Evolutionary conservation across 2,329 filamentous ascomycete species (phyloP).

Genomic region (Phialemoniopsis sp.): DNA sequence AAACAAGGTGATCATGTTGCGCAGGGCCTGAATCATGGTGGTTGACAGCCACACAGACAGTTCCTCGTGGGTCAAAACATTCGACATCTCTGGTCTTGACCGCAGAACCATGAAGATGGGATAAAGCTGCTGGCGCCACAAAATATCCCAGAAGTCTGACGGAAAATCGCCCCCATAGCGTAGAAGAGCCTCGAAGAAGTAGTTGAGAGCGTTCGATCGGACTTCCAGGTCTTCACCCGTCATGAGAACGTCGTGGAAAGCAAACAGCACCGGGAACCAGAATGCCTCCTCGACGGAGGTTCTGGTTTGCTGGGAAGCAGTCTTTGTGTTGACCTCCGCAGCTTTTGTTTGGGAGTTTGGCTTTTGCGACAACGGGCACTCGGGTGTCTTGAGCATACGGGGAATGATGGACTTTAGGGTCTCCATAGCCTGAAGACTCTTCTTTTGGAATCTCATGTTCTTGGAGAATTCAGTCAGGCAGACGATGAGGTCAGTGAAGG

Average conservation of each 20-base stretch:
- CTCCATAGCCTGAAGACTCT: conserved; percentile 93
- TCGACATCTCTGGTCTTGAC: conserved; percentile 93
- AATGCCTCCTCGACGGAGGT: conserved; percentile 95
- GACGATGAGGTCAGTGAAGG: conserved; percentile 93
- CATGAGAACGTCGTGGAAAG: conserved; percentile 98
- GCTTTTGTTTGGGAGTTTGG: conserved; percentile 21
- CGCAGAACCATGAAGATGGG: conserved; percentile 98
- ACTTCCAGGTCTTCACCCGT: conserved; percentile 98
- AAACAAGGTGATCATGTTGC: conserved; percentile 98
- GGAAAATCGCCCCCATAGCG: conserved; percentile 89
- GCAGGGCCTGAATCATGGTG: conserved; percentile 96
- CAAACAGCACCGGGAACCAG: conserved; percentile 97
- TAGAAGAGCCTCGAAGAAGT: conserved; percentile 92
- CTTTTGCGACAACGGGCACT: conserved; percentile 81
- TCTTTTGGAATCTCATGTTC: conserved; percentile 98
- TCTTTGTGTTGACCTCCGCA: conserved; percentile 34
- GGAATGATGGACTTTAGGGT: conserved; percentile 89
- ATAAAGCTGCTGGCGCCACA: conserved; percentile 95
- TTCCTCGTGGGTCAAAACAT: conserved; percentile 93
- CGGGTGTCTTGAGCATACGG: conserved; percentile 91
- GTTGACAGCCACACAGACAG: conserved; percentile 98
- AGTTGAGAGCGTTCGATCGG: conserved; percentile 83
- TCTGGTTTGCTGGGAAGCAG: conserved; percentile 57
- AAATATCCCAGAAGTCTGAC: conserved; percentile 93
- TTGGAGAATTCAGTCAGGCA: conserved; percentile 98